These are phyloP conservation scores for Naegleria gruberi DNA, from an alignment of 208 protist genomes.

Conservation along the genomic window DNA sequence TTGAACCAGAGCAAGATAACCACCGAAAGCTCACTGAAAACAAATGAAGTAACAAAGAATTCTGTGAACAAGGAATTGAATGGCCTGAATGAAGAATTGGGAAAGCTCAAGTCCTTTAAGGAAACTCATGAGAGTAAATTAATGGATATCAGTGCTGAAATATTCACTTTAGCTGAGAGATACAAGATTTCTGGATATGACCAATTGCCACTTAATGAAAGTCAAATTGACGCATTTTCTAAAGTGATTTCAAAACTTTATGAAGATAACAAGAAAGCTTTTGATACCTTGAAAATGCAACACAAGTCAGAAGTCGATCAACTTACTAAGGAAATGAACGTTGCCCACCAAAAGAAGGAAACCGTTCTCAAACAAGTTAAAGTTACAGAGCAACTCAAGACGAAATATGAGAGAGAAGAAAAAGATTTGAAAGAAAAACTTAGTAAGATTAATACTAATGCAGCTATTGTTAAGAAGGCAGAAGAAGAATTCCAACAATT, in stretches of 20 bases:
- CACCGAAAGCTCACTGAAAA: neutral
- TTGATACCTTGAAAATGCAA: neutral
- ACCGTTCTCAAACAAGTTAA: neutral
- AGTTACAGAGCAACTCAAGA: neutral
- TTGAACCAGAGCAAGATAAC: neutral
- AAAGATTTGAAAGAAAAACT: neutral
- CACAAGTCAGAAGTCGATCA: neutral
- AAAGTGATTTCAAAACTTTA: neutral
- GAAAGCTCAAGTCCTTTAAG: neutral
- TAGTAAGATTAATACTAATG: neutral
- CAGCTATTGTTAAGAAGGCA: neutral
- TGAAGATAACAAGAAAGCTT: neutral
- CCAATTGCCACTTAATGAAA: neutral
- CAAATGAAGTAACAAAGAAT: neutral
- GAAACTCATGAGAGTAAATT: neutral
- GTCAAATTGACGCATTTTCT: neutral
- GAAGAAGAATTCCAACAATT: neutral
- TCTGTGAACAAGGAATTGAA: neutral
- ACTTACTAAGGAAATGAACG: neutral
- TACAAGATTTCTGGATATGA: constrained; percentile 15
- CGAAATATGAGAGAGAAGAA: neutral
- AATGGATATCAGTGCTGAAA: neutral
- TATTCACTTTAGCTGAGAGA: neutral
- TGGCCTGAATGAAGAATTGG: neutral
- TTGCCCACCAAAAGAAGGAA: neutral